Evolutionary conservation across 176 grass and related monocot genomes (phyloP), one percentile per base, ranked within the genome.

Genomic region (Rhynchospora tenuis): DNA sequence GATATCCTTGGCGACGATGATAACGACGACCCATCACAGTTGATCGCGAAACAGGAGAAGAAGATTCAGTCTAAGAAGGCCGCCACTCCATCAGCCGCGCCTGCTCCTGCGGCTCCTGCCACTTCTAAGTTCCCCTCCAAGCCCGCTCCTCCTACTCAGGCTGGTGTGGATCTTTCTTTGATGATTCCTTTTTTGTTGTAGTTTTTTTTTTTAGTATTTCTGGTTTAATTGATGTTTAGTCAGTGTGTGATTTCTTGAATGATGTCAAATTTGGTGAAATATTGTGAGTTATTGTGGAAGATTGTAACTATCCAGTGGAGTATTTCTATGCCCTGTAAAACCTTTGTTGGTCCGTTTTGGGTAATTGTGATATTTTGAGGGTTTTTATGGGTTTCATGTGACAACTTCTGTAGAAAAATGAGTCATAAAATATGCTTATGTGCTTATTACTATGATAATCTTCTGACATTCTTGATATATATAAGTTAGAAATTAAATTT

Each of bases 1-100:
- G 87, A 91, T 2, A 20, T 98, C 68, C 89, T 98, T 14, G 95
- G 90, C 0, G 87, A 84, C 44, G 92, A 87, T 48, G 95, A 98
- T 86, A 91, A 89, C 95, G 95, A 98, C 9, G 95, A 98, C 31
- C 90, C 87, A 17, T 74, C 92, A 66, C 83, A 87, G 47, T 87
- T 98, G 51, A 79, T 98, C 0, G 90, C 85, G 0, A 83, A 86
- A 0, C 88, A 86, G 61, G 87, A 86, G 57, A 83, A 88, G 85
- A 94, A 94, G 78, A 85, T 83, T 38, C 87, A 72, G 48, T 68
- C 86, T 54, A 87, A 86, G 57, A 85, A 87, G 73, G 6, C 83
- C 6, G 79, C 74, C 3, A 22, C 90, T 1, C 85, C 88, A 16
- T 74, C 85, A 16, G 47, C 81, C 77, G 82, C 68, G 3, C 77